Percentiles rank a stretch among this genome's conserved stretches.
Evolutionary conservation across 495 filamentous ascomycete species (phyloP).

Genomic region (Aspergillus sclerotiicarbonarius): DNA sequence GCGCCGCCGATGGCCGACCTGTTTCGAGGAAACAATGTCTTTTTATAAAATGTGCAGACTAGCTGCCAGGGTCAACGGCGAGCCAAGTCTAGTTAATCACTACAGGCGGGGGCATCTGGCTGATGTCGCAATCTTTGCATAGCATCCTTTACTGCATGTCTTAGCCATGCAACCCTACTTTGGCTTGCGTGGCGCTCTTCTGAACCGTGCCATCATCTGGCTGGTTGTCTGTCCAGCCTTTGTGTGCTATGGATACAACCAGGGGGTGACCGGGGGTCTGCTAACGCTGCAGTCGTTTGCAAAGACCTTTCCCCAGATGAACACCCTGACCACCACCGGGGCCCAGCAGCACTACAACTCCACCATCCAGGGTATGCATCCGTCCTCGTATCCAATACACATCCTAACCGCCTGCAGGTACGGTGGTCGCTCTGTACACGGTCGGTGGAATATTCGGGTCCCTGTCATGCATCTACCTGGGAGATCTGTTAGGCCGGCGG

Average conservation of each 20-base stretch:
- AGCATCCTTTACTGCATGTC: not conserved
- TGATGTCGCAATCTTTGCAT: slow-evolving; percentile 1
- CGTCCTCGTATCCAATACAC: not conserved
- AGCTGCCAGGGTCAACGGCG: not conserved
- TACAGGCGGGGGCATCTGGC: not conserved
- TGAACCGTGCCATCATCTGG: slow-evolving; percentile 34
- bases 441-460: slow-evolving; percentile 36
- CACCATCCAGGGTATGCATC: slow-evolving; percentile 37
- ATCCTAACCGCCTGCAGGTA: slow-evolving; percentile 19
- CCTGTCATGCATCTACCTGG: slow-evolving; percentile 31
- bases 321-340: slow-evolving; percentile 45
- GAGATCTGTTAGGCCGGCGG: slow-evolving; percentile 32
- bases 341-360: slow-evolving; percentile 31
- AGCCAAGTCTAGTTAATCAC: not conserved
- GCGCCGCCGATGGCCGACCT: slow-evolving; percentile 15
- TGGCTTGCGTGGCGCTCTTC: slow-evolving; percentile 34
- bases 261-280: slow-evolving; percentile 45
- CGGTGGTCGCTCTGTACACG: slow-evolving; percentile 35
- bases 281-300: slow-evolving; percentile 42
- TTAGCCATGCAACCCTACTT: slow-evolving; percentile 36
- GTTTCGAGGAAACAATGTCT: not conserved
- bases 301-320: slow-evolving; percentile 49
- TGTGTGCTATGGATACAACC: slow-evolving; percentile 52
- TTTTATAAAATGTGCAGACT: slow-evolving; percentile 7
- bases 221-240: slow-evolving; percentile 47